phyloP scores from a whole-genome alignment of 257 asterid genomes.

The Phtheirospermum japonicum region DNA sequence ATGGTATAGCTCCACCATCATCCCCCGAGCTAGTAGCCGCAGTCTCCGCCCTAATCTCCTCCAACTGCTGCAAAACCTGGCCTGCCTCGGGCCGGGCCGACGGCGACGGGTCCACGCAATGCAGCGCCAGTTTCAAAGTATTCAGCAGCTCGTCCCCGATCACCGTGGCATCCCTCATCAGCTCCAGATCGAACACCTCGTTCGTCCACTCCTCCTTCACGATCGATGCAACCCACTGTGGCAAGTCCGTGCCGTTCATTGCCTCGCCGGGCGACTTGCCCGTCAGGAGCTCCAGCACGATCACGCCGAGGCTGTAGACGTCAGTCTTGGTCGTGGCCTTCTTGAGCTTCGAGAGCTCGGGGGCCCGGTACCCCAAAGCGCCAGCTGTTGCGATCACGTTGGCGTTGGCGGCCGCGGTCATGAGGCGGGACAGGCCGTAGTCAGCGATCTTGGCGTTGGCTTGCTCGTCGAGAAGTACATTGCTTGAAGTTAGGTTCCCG shows the following conservation, averaged over 20 bases:
- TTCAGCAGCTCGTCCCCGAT: constrained; percentile 89
- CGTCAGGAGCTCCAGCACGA: constrained; percentile 76
- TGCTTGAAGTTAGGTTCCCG: constrained; percentile 92
- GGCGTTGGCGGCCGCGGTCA: constrained; percentile 89
- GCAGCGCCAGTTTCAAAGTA: constrained; percentile 78
- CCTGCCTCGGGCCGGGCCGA: constrained; percentile 81
- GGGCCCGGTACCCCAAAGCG: constrained; percentile 92
- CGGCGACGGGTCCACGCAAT: constrained; percentile 85
- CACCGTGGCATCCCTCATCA: constrained; percentile 82
- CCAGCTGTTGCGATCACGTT: constrained; percentile 89
- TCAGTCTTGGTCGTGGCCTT: constrained; percentile 88
- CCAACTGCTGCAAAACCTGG: constrained; percentile 73
- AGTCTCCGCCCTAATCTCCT: constrained; percentile 75
- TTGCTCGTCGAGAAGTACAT: constrained; percentile 72
- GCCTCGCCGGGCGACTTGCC: constrained; percentile 93
- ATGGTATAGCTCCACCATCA: constrained; percentile 47
- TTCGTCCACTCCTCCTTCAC: constrained; percentile 99
- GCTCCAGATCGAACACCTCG: constrained; percentile 85
- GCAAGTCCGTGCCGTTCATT: constrained; percentile 72
- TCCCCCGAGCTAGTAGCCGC: constrained; percentile 56
- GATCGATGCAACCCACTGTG: constrained; percentile 93
- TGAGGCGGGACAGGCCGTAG: constrained; percentile 77
- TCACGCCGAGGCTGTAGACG: constrained; percentile 87
- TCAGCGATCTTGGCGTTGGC: constrained; percentile 69
- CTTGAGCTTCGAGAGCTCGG: constrained; percentile 89